Evolutionary conservation across 2,329 filamentous ascomycete species (phyloP).

Genomic region (Exophiala aquamarina): DNA sequence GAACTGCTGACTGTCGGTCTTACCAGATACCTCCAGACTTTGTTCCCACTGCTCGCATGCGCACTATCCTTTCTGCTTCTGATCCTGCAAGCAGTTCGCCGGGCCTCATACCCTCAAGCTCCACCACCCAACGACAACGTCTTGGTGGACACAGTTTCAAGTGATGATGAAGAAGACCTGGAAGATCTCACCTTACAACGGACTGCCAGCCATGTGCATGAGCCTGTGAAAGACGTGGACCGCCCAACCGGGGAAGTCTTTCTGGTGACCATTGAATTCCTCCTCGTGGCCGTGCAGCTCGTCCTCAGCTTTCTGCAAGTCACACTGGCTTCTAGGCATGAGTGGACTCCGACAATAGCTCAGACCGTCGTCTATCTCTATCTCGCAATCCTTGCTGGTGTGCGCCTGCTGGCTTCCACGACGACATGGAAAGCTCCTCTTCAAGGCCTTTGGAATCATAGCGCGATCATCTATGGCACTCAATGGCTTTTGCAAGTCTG

Average conservation of each 20-base stretch:
- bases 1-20: constrained; percentile 4
- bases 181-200: constrained; percentile 54
- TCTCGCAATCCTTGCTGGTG: constrained; percentile 68
- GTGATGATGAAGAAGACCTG: constrained; percentile 53
- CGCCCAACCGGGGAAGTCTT: constrained; percentile 71
- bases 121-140: constrained; percentile 33
- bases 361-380: constrained; percentile 79
- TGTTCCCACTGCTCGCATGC: constrained; percentile 74
- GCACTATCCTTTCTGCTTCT: constrained; percentile 62
- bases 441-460: constrained; percentile 87
- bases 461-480: constrained; percentile 74
- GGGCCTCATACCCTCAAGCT: constrained; percentile 5
- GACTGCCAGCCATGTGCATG: constrained; percentile 50
- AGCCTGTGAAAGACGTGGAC: constrained; percentile 66
- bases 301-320: constrained; percentile 62
- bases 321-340: constrained; percentile 1
- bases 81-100: constrained; percentile 6
- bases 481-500: constrained; percentile 78
- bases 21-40: constrained; percentile 71
- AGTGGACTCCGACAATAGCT: constrained; percentile 35
- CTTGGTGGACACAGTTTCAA: constrained; percentile 50
- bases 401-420: constrained; percentile 67
- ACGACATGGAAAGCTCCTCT: constrained; percentile 64
- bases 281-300: constrained; percentile 71
- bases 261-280: constrained; percentile 70